Conservation (phyloP, 108 stramenopile species). For the Nannochloropsis gaditana region DNA sequence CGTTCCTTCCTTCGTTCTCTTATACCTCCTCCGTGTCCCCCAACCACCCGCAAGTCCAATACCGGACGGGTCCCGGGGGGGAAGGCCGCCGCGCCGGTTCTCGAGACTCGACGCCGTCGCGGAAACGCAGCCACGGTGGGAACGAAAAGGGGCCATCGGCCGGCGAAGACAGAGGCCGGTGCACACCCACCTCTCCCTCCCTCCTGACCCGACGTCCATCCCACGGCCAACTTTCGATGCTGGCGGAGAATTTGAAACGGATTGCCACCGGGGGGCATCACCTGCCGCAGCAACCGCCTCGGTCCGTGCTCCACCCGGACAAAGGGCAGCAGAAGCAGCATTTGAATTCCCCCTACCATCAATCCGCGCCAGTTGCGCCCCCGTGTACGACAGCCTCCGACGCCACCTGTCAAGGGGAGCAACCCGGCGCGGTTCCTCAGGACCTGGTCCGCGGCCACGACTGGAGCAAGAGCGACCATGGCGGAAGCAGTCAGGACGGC, state of each 20-base stretch:
- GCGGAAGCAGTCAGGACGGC: no score
- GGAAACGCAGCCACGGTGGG: background rate
- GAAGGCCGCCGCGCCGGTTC: background rate
- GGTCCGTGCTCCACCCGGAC: background rate
- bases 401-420: no score
- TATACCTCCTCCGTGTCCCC: background rate
- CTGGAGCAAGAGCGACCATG: no score
- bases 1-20: background rate
- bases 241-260: background rate
- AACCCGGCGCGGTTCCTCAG: no score
- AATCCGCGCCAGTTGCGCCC: no score
- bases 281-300: background rate
- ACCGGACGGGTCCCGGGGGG: background rate
- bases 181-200: background rate
- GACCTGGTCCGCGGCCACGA: no score
- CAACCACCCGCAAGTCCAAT: background rate
- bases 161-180: background rate
- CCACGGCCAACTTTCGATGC: background rate
- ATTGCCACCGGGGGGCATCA: background rate
- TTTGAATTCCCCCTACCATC: no score
- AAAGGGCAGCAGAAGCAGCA: background rate
- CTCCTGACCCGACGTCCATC: slow-evolving; percentile 11
- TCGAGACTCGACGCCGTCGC: background rate
- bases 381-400: no score
- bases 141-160: background rate